Evolutionary conservation across 805 yeast species (phyloP), one percentile per base, ranked within the genome.

Genomic region (Starmerella apis): DNA sequence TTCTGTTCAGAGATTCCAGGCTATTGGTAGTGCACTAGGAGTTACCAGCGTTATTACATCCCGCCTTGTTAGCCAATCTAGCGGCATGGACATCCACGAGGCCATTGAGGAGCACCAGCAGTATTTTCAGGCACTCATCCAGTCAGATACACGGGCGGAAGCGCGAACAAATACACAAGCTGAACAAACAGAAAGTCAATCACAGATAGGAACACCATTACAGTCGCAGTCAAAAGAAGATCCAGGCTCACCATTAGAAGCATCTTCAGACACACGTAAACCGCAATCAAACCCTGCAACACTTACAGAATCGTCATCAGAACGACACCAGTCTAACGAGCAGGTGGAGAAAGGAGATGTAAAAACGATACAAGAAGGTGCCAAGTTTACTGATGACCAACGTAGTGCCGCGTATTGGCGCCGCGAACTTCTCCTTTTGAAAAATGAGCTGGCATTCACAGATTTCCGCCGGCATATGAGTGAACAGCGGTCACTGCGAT

Each of bases 391-490:
- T 38, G 44, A 35, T 3, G 47, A 44, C 6, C 43, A 45, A 19
- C 45, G 45, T 19, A 42, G 47, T 13, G 58, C 50, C 3, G 55
- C 56, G 4, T 46, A 56, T 45, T 56, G 51, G 53, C 54, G 76
- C 48, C 67, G 85, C 49, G 85, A 81, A 58, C 64, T 80, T 14
- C 61, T 80, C 48, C 66, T 80, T 32, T 57, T 71, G 51, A 72
- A 72, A 46, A 81, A 81, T 61, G 86, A 81, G 59, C 65, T 78
- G 33, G 81, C 79, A 44, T 81, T 81, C 57, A 68, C 77, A 3
- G 70, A 72, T 44, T 79, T 76, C 61, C 59, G 78, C 56, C 75
- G 74, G 44, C 68, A 73, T 46, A 67, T 76, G 51, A 69, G 68
- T 48, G 72, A 73, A 55, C 66, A 63, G 28, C 61, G 69, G 6